Conservation (phyloP, 2,329 filamentous ascomycete species). For the Cephalotrichum gorgonifer region DNA sequence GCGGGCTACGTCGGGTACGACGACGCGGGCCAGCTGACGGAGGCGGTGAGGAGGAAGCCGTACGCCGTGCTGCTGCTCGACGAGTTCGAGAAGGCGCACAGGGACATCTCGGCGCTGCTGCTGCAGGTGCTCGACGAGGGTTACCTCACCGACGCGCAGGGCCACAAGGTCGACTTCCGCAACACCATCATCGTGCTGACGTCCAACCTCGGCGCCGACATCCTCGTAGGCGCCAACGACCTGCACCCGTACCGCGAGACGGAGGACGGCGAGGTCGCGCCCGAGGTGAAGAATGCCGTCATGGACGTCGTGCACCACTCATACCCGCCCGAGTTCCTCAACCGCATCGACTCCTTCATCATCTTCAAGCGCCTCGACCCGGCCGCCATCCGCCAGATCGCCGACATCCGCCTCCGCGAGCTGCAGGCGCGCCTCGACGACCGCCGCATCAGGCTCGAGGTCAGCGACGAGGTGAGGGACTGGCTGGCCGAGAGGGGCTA, state of each 20-base stretch:
- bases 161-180: slow-evolving; percentile 91
- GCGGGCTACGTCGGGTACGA: slow-evolving; percentile 96
- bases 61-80: slow-evolving; percentile 94
- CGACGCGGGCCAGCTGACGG: slow-evolving; percentile 89
- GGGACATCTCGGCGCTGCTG: slow-evolving; percentile 84
- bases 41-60: slow-evolving; percentile 87
- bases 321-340: slow-evolving; percentile 89
- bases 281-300: slow-evolving; percentile 65
- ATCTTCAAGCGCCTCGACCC: slow-evolving; percentile 81
- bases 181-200: slow-evolving; percentile 96
- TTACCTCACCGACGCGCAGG: slow-evolving; percentile 89
- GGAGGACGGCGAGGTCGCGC: slow-evolving; percentile 57
- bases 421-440: slow-evolving; percentile 77
- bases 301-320: slow-evolving; percentile 72
- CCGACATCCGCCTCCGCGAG: slow-evolving; percentile 82
- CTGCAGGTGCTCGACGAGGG: slow-evolving; percentile 94
- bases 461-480: slow-evolving; percentile 60
- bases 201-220: slow-evolving; percentile 87
- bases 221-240: slow-evolving; percentile 68
- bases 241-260: slow-evolving; percentile 53
- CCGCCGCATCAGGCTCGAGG: slow-evolving; percentile 66
- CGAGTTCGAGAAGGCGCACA: slow-evolving; percentile 95
- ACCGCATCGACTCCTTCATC: slow-evolving; percentile 94
- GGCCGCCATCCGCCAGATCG: slow-evolving; percentile 75
- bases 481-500: slow-evolving; percentile 90